phyloP scores from a whole-genome alignment of 257 asterid species.

The Ocimum tenuiflorum region DNA sequence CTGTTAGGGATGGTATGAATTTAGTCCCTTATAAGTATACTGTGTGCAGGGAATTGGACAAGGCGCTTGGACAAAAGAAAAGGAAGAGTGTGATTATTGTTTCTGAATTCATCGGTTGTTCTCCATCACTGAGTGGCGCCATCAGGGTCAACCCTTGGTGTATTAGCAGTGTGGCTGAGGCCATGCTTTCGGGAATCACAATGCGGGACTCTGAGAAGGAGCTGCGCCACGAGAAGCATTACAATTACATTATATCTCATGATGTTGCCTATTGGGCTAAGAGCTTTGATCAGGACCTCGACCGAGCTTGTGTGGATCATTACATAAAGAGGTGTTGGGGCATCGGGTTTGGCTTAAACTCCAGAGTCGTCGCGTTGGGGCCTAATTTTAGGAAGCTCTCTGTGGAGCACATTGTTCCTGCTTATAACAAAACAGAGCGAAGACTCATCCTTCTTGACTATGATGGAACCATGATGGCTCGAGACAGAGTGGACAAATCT shows the following conservation, averaged over 20 bases:
- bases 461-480: conserved; percentile 81
- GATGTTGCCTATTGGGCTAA: conserved; percentile 77
- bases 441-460: conserved; percentile 72
- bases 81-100: conserved; percentile 70
- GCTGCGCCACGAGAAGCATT: too few species aligned
- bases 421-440: conserved; percentile 39
- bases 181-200: conserved; percentile 46
- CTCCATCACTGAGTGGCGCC: conserved; percentile 85
- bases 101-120: too few species aligned
- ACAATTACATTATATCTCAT: conserved; percentile 64
- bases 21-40: too few species aligned
- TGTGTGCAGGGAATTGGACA: conserved; percentile 43
- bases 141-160: conserved; percentile 87
- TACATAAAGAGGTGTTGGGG: conserved; percentile 79
- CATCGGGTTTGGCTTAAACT: conserved; percentile 62
- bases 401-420: conserved; percentile 52
- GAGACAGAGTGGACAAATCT: conserved; percentile 54
- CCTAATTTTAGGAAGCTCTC: conserved; percentile 71
- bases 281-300: conserved; percentile 69
- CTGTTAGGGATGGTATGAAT: too few species aligned
- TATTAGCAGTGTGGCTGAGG: conserved; percentile 55
- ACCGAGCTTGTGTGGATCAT: conserved; percentile 64
- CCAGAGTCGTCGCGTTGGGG: conserved; percentile 63
- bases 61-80: conserved; percentile 40
- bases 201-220: conserved; percentile 57